These are phyloP conservation scores for Luffa aegyptiaca DNA, from an alignment of 306 rosid species.

Conservation along the genomic window DNA sequence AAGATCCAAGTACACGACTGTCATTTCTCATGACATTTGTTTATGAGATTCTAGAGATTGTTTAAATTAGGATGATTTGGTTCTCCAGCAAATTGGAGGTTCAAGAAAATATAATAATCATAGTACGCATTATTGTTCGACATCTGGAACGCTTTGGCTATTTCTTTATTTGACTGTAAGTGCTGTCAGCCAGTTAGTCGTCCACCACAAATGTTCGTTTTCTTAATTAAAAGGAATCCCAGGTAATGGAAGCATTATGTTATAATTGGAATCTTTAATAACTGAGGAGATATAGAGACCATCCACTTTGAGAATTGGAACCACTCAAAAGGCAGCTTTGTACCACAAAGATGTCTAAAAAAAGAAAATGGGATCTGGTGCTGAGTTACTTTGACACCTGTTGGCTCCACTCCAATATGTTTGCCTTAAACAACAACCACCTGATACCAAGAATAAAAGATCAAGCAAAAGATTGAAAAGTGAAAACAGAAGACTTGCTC, in stretches of 20 bases:
- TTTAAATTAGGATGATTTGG: neutral
- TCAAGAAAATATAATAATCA: neutral
- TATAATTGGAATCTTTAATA: neutral
- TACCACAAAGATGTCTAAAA: neutral
- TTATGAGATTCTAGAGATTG: neutral
- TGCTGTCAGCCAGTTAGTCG: neutral
- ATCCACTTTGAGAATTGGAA: constrained; percentile 2
- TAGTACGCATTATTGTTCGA: neutral
- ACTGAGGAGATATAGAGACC: neutral
- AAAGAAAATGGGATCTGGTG: constrained; percentile 2
- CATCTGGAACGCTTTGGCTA: neutral
- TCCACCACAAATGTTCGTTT: neutral
- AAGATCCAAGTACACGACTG: neutral
- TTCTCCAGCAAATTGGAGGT: neutral
- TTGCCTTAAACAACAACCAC: neutral
- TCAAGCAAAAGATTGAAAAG: neutral
- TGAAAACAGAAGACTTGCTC: neutral
- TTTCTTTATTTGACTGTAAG: neutral
- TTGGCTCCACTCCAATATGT: neutral
- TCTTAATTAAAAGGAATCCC: neutral
- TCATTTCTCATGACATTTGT: neutral
- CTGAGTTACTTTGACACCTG: neutral
- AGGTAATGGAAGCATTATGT: constrained; percentile 3
- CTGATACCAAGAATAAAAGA: neutral
- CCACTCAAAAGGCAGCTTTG: neutral